A percentile compares a stretch with the other conserved stretches of the same genome.
These are phyloP conservation scores for Hirsutella rhossiliensis DNA, from an alignment of 2,329 filamentous ascomycete species.

Conservation along the genomic window DNA sequence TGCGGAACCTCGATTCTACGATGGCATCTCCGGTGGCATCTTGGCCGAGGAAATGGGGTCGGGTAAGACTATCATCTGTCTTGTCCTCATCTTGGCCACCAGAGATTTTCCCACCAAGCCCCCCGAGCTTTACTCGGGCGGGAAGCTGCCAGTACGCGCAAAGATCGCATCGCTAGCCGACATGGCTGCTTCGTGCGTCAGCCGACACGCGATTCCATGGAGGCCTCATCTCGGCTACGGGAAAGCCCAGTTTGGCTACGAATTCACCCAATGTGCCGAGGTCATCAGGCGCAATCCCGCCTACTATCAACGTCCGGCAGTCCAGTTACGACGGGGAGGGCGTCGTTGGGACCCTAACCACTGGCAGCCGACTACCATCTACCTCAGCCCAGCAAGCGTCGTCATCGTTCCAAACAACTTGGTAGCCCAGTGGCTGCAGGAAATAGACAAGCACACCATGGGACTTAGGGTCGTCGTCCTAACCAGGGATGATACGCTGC, in stretches of 20 bases:
- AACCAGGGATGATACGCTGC: slow-evolving; percentile 41
- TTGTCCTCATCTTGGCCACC: slow-evolving; percentile 67
- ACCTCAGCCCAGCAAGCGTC: slow-evolving; percentile 57
- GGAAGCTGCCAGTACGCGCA: slow-evolving; percentile 24
- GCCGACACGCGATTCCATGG: slow-evolving; percentile 59
- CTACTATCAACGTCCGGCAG: slow-evolving; percentile 42
- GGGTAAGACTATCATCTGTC: slow-evolving; percentile 81
- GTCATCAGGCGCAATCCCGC: slow-evolving; percentile 47
- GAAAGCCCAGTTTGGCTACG: slow-evolving; percentile 28
- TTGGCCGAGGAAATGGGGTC: slow-evolving; percentile 70
- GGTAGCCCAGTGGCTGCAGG: slow-evolving; percentile 69
- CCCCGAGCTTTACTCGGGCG: slow-evolving; percentile 45
- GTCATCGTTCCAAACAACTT: slow-evolving; percentile 77
- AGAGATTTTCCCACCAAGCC: slow-evolving; percentile 53
- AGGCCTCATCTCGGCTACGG: slow-evolving; percentile 47
- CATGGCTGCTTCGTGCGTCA: slow-evolving; percentile 63
- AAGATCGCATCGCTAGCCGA: slow-evolving; percentile 53
- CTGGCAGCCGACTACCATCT: slow-evolving; percentile 36
- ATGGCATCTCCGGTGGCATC: slow-evolving; percentile 63
- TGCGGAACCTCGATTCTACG: slow-evolving; percentile 58
- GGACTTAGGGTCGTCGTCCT: slow-evolving; percentile 55
- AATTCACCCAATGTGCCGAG: slow-evolving; percentile 41
- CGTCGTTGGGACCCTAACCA: slow-evolving; percentile 6
- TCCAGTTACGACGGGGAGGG: slow-evolving; percentile 18
- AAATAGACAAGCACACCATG: slow-evolving; percentile 66